Percentiles rank a stretch among this genome's conserved stretches.
Conservation (phyloP, 179 eudicot species). For the Patellifolia procumbens region DNA sequence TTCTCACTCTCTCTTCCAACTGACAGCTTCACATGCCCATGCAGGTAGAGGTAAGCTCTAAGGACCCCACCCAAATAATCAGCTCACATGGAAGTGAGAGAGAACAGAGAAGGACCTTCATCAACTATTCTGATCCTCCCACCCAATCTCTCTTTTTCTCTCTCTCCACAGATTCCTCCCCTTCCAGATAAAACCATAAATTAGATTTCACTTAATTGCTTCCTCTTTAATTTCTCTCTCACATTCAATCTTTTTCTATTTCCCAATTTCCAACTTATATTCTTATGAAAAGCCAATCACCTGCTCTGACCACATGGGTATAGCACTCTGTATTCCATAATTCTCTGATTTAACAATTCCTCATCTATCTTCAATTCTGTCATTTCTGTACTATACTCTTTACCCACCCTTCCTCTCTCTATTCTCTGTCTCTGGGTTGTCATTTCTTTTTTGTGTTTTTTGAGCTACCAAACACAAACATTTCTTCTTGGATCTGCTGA, state of each 20-base stretch:
- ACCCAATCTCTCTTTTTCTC: neutral
- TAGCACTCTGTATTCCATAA: constrained; percentile 13
- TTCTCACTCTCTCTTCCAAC: constrained; percentile 15
- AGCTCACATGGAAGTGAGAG: constrained; percentile 59
- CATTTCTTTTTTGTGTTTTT: constrained; percentile 35
- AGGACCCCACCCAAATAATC: constrained; percentile 39
- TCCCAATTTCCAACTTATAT: neutral
- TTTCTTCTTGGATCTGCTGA: constrained; percentile 50
- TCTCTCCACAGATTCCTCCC: constrained; percentile 29
- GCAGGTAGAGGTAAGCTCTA: constrained; percentile 46
- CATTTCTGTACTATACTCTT: neutral
- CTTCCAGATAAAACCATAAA: constrained; percentile 31
- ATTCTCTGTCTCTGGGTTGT: constrained; percentile 32
- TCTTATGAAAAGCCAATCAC: constrained; percentile 25
- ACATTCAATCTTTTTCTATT: too few species aligned
- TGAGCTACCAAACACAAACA: constrained; percentile 26
- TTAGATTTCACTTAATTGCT: constrained; percentile 13
- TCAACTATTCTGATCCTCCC: neutral
- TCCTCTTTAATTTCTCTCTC: neutral
- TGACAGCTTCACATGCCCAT: constrained; percentile 71
- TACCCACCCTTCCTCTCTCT: neutral
- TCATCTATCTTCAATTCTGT: constrained; percentile 19
- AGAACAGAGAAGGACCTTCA: neutral
- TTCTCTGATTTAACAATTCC: constrained; percentile 28
- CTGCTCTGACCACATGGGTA: constrained; percentile 37